Evolutionary conservation across 352 stramenopile genomes (phyloP).

Genomic region (Phytophthora sansomeana): DNA sequence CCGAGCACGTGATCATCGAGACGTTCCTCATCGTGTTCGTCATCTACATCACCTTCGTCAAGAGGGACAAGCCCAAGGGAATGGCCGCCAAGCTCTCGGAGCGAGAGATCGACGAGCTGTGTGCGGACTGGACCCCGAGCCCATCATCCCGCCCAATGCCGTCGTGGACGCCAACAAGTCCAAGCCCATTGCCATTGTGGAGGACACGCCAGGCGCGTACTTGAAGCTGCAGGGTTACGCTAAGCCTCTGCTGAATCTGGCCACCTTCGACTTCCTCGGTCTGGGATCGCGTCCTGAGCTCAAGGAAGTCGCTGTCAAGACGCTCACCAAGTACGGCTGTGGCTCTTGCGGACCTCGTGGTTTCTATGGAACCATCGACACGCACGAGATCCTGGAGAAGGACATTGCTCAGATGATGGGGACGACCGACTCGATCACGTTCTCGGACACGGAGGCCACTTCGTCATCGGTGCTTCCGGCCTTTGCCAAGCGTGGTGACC

Average conservation of each 20-base stretch:
- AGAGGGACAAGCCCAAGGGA: slow-evolving; percentile 77
- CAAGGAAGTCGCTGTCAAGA: slow-evolving; percentile 88
- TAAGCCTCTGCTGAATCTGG: slow-evolving; percentile 93
- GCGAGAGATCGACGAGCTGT: slow-evolving; percentile 92
- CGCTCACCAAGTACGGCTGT: slow-evolving; percentile 97
- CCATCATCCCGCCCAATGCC: slow-evolving; percentile 74
- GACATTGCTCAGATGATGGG: slow-evolving; percentile 92
- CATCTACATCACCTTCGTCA: slow-evolving; percentile 94
- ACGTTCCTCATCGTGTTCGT: slow-evolving; percentile 97
- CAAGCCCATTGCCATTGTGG: slow-evolving; percentile 77
- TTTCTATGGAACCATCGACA: slow-evolving; percentile 99
- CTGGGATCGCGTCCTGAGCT: slow-evolving; percentile 87
- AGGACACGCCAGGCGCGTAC: slow-evolving; percentile 81
- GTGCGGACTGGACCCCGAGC: slow-evolving; percentile 92
- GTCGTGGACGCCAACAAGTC: slow-evolving; percentile 43
- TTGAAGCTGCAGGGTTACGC: slow-evolving; percentile 81
- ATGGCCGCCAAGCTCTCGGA: slow-evolving; percentile 74
- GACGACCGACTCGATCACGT: slow-evolving; percentile 96
- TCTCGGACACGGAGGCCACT: slow-evolving; percentile 97
- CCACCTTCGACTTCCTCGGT: slow-evolving; percentile 97
- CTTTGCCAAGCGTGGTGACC: slow-evolving; percentile 97
- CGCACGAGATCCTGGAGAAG: slow-evolving; percentile 92
- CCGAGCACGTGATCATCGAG: slow-evolving; percentile 97
- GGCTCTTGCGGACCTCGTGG: slow-evolving; percentile 97
- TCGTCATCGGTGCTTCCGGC: slow-evolving; percentile 95